These are phyloP conservation scores for Cyathus striatus DNA, from an alignment of 768 basidiomycete genomes.

Conservation along the genomic window DNA sequence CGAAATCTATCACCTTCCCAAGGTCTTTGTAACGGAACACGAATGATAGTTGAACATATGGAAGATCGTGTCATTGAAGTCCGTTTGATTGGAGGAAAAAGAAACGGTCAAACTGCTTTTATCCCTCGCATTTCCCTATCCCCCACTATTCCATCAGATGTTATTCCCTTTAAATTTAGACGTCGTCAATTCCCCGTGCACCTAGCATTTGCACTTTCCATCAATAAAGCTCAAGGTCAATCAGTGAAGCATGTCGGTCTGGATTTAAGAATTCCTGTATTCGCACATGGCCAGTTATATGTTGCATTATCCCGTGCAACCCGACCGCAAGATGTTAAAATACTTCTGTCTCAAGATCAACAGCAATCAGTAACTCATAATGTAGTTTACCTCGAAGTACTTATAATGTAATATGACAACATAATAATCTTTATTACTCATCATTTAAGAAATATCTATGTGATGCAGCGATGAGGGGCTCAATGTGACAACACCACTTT, in stretches of 20 bases:
- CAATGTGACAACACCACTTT: no score
- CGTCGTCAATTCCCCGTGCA: constrained; percentile 36
- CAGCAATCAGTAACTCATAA: neutral
- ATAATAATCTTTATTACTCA: no score
- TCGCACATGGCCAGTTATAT: constrained; percentile 40
- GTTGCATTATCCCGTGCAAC: constrained; percentile 32
- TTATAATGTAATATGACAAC: neutral
- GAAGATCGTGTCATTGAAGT: constrained; percentile 26
- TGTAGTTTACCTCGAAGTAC: neutral
- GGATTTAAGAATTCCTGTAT: constrained; percentile 28
- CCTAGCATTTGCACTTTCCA: constrained; percentile 41
- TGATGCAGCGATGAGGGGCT: no score
- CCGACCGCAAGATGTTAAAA: constrained; percentile 19
- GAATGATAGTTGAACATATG: constrained; percentile 17
- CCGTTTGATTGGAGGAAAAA: constrained; percentile 26
- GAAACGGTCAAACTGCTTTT: constrained; percentile 26
- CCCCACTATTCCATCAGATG: constrained; percentile 19
- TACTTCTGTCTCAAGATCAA: constrained; percentile 3
- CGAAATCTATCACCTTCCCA: no score
- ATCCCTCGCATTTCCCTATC: constrained; percentile 31
- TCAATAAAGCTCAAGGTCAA: constrained; percentile 48
- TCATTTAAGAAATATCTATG: no score
- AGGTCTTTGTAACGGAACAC: neutral
- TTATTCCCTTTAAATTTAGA: constrained; percentile 21
- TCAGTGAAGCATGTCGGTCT: constrained; percentile 36